Conservation (phyloP, 176 grass and related monocot species). For the Eleusine indica region DNA sequence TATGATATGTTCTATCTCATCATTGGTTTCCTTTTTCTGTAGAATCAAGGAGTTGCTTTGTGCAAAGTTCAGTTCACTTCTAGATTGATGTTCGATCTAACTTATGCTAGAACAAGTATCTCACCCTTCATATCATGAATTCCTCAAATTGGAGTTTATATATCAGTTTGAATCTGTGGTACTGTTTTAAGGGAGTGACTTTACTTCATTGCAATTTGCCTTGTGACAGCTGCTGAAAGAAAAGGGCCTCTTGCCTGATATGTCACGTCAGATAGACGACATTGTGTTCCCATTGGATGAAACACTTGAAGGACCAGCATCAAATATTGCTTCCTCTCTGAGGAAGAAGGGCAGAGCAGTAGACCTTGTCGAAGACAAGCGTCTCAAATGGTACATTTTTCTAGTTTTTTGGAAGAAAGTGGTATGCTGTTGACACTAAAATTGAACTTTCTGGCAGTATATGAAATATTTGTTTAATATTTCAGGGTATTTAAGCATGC, state of each 20-base stretch:
- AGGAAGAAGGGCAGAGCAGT: constrained; percentile 68
- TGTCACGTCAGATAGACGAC: constrained; percentile 72
- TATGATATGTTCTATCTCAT: constrained; percentile 47
- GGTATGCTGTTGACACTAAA: background rate
- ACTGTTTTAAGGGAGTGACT: constrained; percentile 10
- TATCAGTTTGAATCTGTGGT: background rate
- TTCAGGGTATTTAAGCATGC: constrained; percentile 95
- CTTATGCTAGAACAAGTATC: background rate
- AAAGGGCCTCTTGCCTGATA: constrained; percentile 69
- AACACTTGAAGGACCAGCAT: constrained; percentile 71
- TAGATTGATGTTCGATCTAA: constrained; percentile 9
- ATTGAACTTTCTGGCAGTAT: background rate
- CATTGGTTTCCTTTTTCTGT: constrained; percentile 2
- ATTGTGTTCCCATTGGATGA: constrained; percentile 80
- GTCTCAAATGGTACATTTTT: constrained; percentile 79
- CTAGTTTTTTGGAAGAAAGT: background rate
- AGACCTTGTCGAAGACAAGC: constrained; percentile 79
- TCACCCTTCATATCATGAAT: constrained; percentile 11
- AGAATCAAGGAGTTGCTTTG: background rate
- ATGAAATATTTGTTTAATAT: background rate
- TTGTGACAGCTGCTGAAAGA: constrained; percentile 77
- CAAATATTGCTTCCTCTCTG: constrained; percentile 61
- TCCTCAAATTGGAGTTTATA: background rate
- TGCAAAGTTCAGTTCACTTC: background rate
- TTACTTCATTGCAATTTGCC: constrained; percentile 3